Evolutionary conservation across 2,329 filamentous ascomycete genomes (phyloP).

Genomic region (Colletotrichum chlorophyti): DNA sequence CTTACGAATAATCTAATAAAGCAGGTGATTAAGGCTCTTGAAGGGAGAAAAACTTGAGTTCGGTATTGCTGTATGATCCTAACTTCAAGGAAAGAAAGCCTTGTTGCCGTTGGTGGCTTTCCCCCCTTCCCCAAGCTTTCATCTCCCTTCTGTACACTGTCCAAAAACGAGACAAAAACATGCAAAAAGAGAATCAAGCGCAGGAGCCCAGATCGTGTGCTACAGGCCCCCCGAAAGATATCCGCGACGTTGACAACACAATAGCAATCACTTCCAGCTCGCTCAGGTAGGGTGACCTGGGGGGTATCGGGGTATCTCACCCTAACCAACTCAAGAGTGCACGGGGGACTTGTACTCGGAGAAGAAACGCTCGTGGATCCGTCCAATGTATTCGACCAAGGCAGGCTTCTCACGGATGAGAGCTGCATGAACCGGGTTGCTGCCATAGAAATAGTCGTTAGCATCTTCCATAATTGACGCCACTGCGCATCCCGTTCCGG

Average conservation of each 20-base stretch:
- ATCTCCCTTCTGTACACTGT: constrained; percentile 9
- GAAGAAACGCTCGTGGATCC: constrained; percentile 27
- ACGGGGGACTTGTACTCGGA: constrained; percentile 25
- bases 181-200: background rate
- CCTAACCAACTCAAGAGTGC: constrained; percentile 19
- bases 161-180: background rate
- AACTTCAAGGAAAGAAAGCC: too few relatives aligned
- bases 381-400: constrained; percentile 25
- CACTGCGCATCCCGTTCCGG: background rate
- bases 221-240: background rate
- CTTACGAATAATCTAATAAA: background rate
- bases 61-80: constrained; percentile 9
- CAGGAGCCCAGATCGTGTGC: constrained; percentile 13
- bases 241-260: background rate
- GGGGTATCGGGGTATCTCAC: constrained; percentile 23
- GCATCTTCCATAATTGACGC: background rate
- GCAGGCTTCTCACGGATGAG: constrained; percentile 28
- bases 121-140: background rate
- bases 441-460: too few relatives aligned
- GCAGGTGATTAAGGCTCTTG: constrained; percentile 19
- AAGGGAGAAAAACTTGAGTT: constrained; percentile 17
- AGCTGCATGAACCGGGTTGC: constrained; percentile 25
- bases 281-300: background rate
- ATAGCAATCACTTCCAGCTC: background rate
- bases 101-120: background rate